These are phyloP conservation scores for Penicillium sp. DNA, from an alignment of 2,329 filamentous ascomycete genomes.

Conservation along the genomic window DNA sequence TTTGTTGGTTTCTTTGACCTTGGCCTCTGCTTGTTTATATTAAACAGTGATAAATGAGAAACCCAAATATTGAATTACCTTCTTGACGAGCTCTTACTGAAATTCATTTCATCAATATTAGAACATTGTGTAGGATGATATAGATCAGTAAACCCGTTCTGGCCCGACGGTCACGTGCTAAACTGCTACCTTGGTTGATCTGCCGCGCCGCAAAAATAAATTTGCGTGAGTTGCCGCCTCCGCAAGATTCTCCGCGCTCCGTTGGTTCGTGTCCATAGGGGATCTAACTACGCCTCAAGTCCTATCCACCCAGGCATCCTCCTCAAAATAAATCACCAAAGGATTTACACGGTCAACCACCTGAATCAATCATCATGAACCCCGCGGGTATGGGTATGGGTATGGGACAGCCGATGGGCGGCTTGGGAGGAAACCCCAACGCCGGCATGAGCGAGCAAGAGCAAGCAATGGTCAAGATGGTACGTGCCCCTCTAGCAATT, in stretches of 20 bases:
- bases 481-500: constrained; percentile 18
- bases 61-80: not conserved
- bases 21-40: constrained; percentile 3
- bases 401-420: constrained; percentile 26
- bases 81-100: not conserved
- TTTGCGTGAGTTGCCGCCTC: constrained; percentile 33
- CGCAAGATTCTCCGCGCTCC: constrained; percentile 28
- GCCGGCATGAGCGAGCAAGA: constrained; percentile 50
- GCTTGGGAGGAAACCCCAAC: constrained; percentile 27
- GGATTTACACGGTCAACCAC: not conserved
- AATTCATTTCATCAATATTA: too few relatives aligned
- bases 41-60: not conserved
- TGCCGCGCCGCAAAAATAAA: constrained; percentile 34
- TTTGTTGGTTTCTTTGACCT: constrained; percentile 9
- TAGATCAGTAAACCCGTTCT: not conserved
- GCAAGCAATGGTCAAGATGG: constrained; percentile 49
- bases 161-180: constrained; percentile 23
- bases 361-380: constrained; percentile 30
- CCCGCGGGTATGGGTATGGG: constrained; percentile 33
- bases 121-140: not conserved
- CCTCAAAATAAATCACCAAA: not conserved
- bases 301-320: not conserved
- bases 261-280: constrained; percentile 3
- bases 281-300: not conserved
- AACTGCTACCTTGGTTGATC: constrained; percentile 11